These are phyloP conservation scores for Herpotrichia juniperi DNA, from an alignment of 2,329 filamentous ascomycete species.

Conservation along the genomic window DNA sequence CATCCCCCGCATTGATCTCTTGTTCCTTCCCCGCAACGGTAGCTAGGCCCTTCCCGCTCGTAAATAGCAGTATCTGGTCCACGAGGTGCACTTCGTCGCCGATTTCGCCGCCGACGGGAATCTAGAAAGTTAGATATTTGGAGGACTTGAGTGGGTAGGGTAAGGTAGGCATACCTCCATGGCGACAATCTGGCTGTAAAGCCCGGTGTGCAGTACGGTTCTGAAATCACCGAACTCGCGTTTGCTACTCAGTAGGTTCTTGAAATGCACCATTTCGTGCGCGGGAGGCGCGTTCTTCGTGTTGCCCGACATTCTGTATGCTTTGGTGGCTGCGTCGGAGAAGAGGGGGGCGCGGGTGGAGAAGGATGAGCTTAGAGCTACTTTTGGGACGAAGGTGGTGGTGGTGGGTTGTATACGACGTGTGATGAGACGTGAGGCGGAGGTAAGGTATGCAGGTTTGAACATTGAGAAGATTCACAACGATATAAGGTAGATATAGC, in stretches of 20 bases:
- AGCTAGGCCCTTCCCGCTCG: slow-evolving; percentile 63
- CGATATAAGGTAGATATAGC: no score
- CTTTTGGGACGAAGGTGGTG: not conserved
- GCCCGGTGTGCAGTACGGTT: slow-evolving; percentile 66
- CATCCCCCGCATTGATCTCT: slow-evolving; percentile 60
- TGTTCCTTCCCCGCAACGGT: slow-evolving; percentile 66
- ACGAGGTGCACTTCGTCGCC: slow-evolving; percentile 71
- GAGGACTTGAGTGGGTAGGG: no score
- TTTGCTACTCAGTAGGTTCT: slow-evolving; percentile 59
- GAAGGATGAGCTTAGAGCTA: not conserved
- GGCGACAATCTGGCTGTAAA: slow-evolving; percentile 67
- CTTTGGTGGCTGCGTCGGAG: not conserved
- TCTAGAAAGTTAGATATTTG: no score
- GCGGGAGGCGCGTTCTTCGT: slow-evolving; percentile 32
- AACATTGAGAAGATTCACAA: slow-evolving; percentile 28
- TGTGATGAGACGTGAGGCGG: slow-evolving; percentile 10
- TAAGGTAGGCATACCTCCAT: no score
- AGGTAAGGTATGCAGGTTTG: slow-evolving; percentile 22
- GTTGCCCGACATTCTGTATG: slow-evolving; percentile 34
- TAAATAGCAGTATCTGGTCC: slow-evolving; percentile 70
- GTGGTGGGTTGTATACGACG: not conserved
- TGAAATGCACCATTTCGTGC: slow-evolving; percentile 66
- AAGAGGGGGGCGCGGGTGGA: not conserved
- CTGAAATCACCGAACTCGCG: slow-evolving; percentile 65
- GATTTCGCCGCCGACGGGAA: slow-evolving; percentile 68